Evolutionary conservation across 169 alveolate genomes (phyloP).

Genomic region (Eimeria tenella): DNA sequence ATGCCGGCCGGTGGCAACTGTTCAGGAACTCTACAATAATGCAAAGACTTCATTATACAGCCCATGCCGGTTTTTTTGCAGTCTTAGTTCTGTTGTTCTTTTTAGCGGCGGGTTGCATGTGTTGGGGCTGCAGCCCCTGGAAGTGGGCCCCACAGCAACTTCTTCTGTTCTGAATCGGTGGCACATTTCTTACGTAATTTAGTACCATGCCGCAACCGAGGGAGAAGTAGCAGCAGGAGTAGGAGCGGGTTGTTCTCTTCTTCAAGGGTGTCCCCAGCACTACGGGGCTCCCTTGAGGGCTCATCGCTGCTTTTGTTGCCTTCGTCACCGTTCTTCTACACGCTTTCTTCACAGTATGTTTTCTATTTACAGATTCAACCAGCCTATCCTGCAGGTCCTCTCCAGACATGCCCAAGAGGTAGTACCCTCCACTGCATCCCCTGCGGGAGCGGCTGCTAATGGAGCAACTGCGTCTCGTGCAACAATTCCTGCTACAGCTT

Average conservation of each 20-base stretch:
- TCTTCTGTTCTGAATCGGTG: not conserved
- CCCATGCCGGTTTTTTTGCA: not conserved
- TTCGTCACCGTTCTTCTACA: not conserved
- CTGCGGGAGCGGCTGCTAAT: not conserved
- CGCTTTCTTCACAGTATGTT: not conserved
- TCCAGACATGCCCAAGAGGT: not conserved
- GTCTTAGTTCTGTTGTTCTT: not conserved
- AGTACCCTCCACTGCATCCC: not conserved
- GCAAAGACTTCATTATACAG: too few species aligned
- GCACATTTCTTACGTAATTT: not conserved
- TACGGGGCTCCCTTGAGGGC: not conserved
- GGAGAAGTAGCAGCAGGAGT: constrained; percentile 19
- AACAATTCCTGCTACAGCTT: not conserved
- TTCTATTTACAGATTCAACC: constrained; percentile 14
- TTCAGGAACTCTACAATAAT: too few species aligned
- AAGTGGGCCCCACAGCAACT: constrained; percentile 27
- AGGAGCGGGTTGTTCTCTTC: not conserved
- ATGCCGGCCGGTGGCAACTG: too few species aligned
- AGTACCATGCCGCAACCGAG: not conserved
- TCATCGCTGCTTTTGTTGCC: not conserved
- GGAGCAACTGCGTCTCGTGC: not conserved
- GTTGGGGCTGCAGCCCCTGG: constrained; percentile 26
- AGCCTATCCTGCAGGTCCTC: constrained; percentile 14
- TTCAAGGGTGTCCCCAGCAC: not conserved
- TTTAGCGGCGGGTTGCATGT: not conserved